These are phyloP conservation scores for Lasiosphaeria miniovina DNA, from an alignment of 495 filamentous ascomycete genomes.

Conservation along the genomic window DNA sequence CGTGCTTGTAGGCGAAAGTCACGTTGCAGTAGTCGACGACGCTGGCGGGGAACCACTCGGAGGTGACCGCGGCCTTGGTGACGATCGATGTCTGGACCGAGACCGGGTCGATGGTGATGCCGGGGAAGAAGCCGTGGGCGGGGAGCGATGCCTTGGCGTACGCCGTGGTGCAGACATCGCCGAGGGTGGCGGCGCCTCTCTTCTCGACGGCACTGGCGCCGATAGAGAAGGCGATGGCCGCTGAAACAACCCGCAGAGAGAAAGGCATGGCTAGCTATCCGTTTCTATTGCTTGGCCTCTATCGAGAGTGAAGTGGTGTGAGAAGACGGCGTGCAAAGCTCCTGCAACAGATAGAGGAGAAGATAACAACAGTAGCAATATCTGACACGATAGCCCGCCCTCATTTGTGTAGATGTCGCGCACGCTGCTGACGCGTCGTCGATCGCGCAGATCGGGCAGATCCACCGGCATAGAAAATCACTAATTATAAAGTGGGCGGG, in stretches of 20 bases:
- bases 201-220: background rate
- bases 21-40: conserved; percentile 41
- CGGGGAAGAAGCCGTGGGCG: background rate
- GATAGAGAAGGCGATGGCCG: background rate
- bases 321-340: no score
- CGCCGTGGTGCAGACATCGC: conserved; percentile 5
- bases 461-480: no score
- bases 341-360: no score
- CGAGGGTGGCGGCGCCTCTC: background rate
- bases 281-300: no score
- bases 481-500: no score
- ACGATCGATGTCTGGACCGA: conserved; percentile 9
- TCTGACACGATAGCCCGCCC: no score
- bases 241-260: background rate
- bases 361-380: no score
- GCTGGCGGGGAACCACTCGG: conserved; percentile 7
- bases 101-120: conserved; percentile 1
- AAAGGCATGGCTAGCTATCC: background rate
- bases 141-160: conserved; percentile 9
- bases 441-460: no score
- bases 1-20: conserved; percentile 45
- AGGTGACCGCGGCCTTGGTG: conserved; percentile 8
- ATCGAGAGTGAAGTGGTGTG: no score
- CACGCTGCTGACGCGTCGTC: no score
- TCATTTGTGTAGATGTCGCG: no score